phyloP scores from a whole-genome alignment of 768 basidiomycete species.

The Leccinum sublutescens region DNA sequence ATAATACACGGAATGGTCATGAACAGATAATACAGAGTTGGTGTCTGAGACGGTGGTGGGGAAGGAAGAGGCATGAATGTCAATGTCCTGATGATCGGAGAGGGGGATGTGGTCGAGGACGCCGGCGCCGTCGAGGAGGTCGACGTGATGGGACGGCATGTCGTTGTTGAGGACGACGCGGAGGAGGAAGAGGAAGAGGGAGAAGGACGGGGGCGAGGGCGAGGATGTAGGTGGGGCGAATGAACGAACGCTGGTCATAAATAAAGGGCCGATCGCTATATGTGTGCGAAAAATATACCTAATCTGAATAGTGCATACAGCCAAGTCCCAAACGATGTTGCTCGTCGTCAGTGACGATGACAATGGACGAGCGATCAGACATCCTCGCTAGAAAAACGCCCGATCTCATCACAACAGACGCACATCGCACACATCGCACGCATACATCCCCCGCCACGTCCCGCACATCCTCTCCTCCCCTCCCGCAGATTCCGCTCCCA shows the following conservation, averaged over 20 bases:
- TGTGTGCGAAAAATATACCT: constrained; percentile 27
- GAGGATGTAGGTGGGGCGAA: constrained; percentile 11
- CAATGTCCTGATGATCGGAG: constrained; percentile 34
- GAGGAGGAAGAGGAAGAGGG: neutral
- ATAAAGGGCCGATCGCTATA: constrained; percentile 30
- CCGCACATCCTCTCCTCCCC: constrained; percentile 34
- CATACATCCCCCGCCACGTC: constrained; percentile 8
- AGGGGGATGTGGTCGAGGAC: constrained; percentile 20
- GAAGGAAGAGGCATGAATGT: constrained; percentile 30
- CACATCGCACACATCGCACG: constrained; percentile 21
- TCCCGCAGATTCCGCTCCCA: constrained; percentile 53
- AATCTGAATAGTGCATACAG: neutral
- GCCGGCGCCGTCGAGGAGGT: constrained; percentile 19
- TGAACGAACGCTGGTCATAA: constrained; percentile 27
- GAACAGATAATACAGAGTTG: constrained; percentile 35
- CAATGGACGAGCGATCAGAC: constrained; percentile 27
- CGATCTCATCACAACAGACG: constrained; percentile 13
- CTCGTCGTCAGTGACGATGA: constrained; percentile 23
- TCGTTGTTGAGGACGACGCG: constrained; percentile 7
- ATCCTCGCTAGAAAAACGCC: constrained; percentile 19
- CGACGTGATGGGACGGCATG: constrained; percentile 24
- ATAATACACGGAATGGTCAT: constrained; percentile 33
- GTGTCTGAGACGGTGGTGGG: constrained; percentile 14
- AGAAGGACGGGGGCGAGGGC: constrained; percentile 18
- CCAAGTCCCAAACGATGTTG: neutral